Evolutionary conservation across 768 basidiomycete species (phyloP).

Genomic region (Kwoniella sp.): DNA sequence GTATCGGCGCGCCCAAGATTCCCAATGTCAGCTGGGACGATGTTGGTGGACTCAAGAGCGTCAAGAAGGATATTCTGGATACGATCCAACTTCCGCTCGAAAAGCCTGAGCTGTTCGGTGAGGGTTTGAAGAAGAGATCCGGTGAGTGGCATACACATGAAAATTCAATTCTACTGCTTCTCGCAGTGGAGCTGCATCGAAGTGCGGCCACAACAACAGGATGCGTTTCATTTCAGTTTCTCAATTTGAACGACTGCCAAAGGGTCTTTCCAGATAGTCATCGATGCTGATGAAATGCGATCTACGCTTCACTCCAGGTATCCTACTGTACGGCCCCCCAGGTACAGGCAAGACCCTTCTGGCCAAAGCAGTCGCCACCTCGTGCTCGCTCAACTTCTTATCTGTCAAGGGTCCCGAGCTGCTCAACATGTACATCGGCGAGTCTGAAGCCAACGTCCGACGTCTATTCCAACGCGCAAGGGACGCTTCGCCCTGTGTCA

Average conservation of each 20-base stretch:
- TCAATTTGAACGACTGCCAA: no score
- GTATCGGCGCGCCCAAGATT: conserved; percentile 95
- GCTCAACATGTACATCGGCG: conserved; percentile 97
- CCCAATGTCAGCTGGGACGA: conserved; percentile 97
- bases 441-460: conserved; percentile 69
- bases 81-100: conserved; percentile 91
- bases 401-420: conserved; percentile 96
- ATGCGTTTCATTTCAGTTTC: no score
- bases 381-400: conserved; percentile 92
- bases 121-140: conserved; percentile 92
- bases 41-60: conserved; percentile 82
- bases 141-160: conserved; percentile 61
- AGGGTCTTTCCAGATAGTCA: no score
- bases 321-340: conserved; percentile 90
- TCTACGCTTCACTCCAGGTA: conserved; percentile 62
- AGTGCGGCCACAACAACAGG: no score
- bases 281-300: conserved; percentile 6
- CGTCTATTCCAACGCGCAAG: conserved; percentile 85
- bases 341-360: conserved; percentile 94
- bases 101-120: conserved; percentile 83
- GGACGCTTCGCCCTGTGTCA: conserved; percentile 90
- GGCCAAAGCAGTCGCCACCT: conserved; percentile 94
- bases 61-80: conserved; percentile 91
- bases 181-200: no score
- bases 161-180: not conserved